A percentile compares a stretch with the other conserved stretches of the same genome.
Conservation (phyloP, 805 yeast genomes). For the Starmerella roubikii region DNA sequence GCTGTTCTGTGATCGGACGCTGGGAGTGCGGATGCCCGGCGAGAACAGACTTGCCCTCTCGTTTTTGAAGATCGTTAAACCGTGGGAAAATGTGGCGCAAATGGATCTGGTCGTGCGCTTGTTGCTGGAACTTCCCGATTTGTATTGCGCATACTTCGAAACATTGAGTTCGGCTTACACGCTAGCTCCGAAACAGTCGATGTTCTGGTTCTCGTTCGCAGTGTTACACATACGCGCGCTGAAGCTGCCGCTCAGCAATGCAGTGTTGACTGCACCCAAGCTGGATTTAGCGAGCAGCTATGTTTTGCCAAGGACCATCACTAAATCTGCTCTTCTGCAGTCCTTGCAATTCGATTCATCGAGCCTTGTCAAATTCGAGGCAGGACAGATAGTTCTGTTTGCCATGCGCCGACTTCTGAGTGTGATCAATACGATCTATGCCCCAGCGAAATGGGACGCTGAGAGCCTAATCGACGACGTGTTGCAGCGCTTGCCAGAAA, state of each 20-base stretch:
- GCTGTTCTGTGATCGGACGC: conserved; percentile 33
- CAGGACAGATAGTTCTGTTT: conserved; percentile 44
- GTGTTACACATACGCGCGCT: conserved; percentile 47
- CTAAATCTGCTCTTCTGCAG: conserved; percentile 43
- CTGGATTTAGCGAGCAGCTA: conserved; percentile 26
- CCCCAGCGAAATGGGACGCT: conserved; percentile 32
- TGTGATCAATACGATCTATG: conserved; percentile 28
- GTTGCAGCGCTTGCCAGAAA: conserved; percentile 27
- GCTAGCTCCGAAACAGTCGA: conserved; percentile 65
- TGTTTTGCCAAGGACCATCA: conserved; percentile 46
- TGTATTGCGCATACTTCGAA: conserved; percentile 50
- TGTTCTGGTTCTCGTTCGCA: conserved; percentile 73
- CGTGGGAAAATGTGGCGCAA: conserved; percentile 65
- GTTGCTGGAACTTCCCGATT: conserved; percentile 46
- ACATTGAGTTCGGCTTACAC: conserved; percentile 23
- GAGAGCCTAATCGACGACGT: conserved; percentile 20
- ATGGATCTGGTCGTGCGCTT: conserved; percentile 40
- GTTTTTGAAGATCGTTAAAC: conserved; percentile 52
- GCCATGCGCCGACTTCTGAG: conserved; percentile 40
- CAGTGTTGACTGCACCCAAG: not conserved
- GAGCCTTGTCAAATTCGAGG: conserved; percentile 45
- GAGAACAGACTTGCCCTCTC: conserved; percentile 57
- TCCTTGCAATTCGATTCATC: conserved; percentile 39
- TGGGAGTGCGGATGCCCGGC: conserved; percentile 25
- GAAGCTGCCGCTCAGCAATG: conserved; percentile 17